Evolutionary conservation across 2,329 filamentous ascomycete genomes (phyloP).

Genomic region (Phaeosphaeriaceae sp.): DNA sequence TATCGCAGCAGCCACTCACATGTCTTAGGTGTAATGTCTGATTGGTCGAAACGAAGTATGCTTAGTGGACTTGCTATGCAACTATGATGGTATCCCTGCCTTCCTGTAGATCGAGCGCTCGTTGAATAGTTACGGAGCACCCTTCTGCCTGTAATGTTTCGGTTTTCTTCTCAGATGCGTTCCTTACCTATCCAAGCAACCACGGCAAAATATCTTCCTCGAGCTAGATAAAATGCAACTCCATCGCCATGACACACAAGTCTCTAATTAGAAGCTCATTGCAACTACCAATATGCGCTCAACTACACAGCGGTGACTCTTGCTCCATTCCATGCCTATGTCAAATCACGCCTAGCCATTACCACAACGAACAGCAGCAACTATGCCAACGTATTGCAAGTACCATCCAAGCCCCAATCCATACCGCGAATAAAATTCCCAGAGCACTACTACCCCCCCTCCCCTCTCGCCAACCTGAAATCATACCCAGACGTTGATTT

Average conservation of each 20-base stretch:
- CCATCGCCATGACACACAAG: not conserved
- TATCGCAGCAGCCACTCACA: slow-evolving; percentile 12
- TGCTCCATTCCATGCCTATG: not conserved
- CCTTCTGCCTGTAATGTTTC: not conserved
- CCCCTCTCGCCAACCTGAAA: slow-evolving; percentile 47
- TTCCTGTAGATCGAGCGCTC: not conserved
- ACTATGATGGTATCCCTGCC: slow-evolving; percentile 1
- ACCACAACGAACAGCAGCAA: slow-evolving; percentile 33
- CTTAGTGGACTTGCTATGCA: slow-evolving; percentile 1
- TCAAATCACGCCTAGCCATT: not conserved
- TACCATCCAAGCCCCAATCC: slow-evolving; percentile 27
- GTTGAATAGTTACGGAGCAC: not conserved
- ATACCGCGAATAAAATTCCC: slow-evolving; percentile 47
- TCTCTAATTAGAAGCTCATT: not conserved
- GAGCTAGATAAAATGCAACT: not conserved
- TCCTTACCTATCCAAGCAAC: not conserved
- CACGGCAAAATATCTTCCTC: too few relatives aligned
- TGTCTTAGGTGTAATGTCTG: slow-evolving; percentile 3
- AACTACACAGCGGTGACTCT: not conserved
- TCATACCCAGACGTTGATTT: slow-evolving; percentile 43
- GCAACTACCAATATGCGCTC: not conserved
- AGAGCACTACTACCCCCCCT: slow-evolving; percentile 47
- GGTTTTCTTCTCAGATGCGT: not conserved
- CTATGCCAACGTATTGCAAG: slow-evolving; percentile 47
- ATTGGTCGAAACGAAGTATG: slow-evolving; percentile 11